phyloP scores from a whole-genome alignment of 2,329 filamentous ascomycete genomes.

The Didymellaceae sp. region DNA sequence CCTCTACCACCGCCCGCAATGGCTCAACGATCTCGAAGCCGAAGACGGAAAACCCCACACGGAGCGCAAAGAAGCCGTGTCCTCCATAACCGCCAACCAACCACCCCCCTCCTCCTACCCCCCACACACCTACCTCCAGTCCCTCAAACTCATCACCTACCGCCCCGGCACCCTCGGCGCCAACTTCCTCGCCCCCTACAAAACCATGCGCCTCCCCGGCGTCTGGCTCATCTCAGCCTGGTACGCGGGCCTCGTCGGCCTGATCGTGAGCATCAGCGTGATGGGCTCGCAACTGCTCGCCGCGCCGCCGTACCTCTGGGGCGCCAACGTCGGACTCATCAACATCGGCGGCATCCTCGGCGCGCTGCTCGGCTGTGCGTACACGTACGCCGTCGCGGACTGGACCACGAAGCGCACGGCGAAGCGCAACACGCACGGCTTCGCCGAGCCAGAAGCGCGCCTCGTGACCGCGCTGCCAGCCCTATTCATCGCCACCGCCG shows the following conservation, averaged over 20 bases:
- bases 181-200: constrained; percentile 49
- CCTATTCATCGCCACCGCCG: constrained; percentile 47
- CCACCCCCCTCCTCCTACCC: constrained; percentile 26
- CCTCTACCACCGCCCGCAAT: constrained; percentile 44
- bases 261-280: constrained; percentile 48
- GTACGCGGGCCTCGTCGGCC: constrained; percentile 52
- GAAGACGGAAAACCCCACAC: constrained; percentile 20
- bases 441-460: constrained; percentile 50
- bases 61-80: constrained; percentile 27
- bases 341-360: constrained; percentile 50
- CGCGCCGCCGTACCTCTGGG: constrained; percentile 52
- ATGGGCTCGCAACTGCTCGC: constrained; percentile 49
- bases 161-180: constrained; percentile 40
- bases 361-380: constrained; percentile 42
- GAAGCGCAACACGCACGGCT: constrained; percentile 45
- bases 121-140: constrained; percentile 44
- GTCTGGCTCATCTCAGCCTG: constrained; percentile 52
- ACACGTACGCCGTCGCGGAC: constrained; percentile 50
- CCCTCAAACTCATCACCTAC: constrained; percentile 47
- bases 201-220: constrained; percentile 49
- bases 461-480: constrained; percentile 49
- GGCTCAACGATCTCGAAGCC: constrained; percentile 21
- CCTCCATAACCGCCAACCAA: constrained; percentile 2
- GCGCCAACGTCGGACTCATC: constrained; percentile 47
- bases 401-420: constrained; percentile 47